A percentile compares a stretch with the other conserved stretches of the same genome.
Conservation (phyloP, 768 basidiomycete species). For the Scleroderma citrinum region DNA sequence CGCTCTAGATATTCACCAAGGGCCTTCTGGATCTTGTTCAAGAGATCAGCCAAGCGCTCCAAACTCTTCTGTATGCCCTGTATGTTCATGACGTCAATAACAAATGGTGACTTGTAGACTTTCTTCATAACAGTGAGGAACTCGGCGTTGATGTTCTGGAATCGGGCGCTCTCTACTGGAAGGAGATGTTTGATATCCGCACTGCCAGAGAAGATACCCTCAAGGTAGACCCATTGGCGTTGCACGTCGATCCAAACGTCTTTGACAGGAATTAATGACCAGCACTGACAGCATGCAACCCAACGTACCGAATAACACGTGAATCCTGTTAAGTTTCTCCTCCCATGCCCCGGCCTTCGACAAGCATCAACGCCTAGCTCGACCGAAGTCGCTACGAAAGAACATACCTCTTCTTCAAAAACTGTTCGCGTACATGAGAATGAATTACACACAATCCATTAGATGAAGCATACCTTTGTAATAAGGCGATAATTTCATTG, state of each 20-base stretch:
- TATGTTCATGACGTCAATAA: slow-evolving; percentile 95
- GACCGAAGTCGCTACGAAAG: background rate
- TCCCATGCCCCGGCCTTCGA: slow-evolving; percentile 84
- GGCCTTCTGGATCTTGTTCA: slow-evolving; percentile 99
- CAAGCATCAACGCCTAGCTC: slow-evolving; percentile 3
- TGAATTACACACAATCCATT: background rate
- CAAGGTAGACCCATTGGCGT: slow-evolving; percentile 98
- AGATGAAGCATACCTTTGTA: slow-evolving; percentile 70
- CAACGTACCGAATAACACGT: slow-evolving; percentile 83
- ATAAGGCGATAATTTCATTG: slow-evolving; percentile 98
- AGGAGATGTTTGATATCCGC: slow-evolving; percentile 99
- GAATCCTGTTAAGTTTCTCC: slow-evolving; percentile 92
- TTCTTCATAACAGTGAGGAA: slow-evolving; percentile 99
- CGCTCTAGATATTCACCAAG: slow-evolving; percentile 98
- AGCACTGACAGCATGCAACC: background rate
- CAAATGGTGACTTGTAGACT: slow-evolving; percentile 98
- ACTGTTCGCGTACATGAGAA: slow-evolving; percentile 37
- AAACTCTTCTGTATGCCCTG: slow-evolving; percentile 94
- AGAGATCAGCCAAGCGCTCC: slow-evolving; percentile 90
- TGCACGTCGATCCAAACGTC: slow-evolving; percentile 99
- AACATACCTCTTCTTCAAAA: slow-evolving; percentile 76
- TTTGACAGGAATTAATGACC: slow-evolving; percentile 24
- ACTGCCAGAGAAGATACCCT: slow-evolving; percentile 99
- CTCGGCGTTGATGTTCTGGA: slow-evolving; percentile 97
- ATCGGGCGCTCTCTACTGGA: slow-evolving; percentile 94